Base-by-base conservation (phyloP, 225 moss, liverwort and hornwort genomes). In the Marchantia polymorpha region DNA sequence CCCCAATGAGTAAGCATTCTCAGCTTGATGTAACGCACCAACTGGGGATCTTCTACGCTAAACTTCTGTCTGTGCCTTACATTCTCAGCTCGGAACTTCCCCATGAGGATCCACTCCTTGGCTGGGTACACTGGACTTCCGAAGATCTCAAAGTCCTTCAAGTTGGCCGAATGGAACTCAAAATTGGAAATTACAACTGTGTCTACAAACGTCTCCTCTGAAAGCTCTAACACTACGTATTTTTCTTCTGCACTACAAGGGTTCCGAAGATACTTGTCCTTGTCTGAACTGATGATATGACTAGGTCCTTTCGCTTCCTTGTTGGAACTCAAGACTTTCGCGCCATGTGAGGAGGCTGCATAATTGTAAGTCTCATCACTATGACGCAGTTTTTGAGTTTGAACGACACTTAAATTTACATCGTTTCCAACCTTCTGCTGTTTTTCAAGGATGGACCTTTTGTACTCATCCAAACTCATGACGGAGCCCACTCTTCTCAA, bases 231-330 rank as follows among this genome's bases (percentile, higher is more conserved):
- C 9, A 92, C 83, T 70, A 94, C 86, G 63, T 78, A 90, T 82
- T 96, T 96, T 12, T 91, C 94, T 61, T 94, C 96, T 22, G 83
- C 91, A 82, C 94, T 91, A 72, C 96, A 96, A 4, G 94, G 96
- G 79, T 94, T 96, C 68, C 94, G 91, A 12, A 96, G 87, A 79
- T 96, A 96, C 73, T 94, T 96, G 80, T 96, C 96, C 78, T 90
- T 94, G 73, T 96, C 94, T 39, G 91, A 86, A 27, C 83, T 87
- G 64, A 96, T 88, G 73, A 96, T 88, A 69, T 96, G 90, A 39
- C 87, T 88, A 48, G 92, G 90, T 75, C 96, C 96, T 80, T 92
- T 96, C 1, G 94, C 89, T 82, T 96, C 96, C 83, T 96, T 96
- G 78, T 94, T 96, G 9, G 83, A 90, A 46, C 85, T 85, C 17